phyloP scores from a whole-genome alignment of 768 basidiomycete species.

The Mycena polygramma region DNA sequence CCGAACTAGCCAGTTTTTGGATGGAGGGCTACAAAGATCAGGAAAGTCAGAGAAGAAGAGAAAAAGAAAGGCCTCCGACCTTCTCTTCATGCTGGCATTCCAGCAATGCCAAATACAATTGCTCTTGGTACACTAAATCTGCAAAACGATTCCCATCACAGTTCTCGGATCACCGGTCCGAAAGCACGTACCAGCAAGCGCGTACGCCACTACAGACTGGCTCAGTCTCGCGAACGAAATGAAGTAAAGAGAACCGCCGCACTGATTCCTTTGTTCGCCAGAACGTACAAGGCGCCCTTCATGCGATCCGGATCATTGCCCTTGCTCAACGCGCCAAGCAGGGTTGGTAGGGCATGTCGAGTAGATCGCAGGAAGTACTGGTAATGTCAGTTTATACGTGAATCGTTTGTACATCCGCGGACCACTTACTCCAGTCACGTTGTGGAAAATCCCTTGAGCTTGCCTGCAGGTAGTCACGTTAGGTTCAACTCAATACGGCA shows the following conservation, averaged over 20 bases:
- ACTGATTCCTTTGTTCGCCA: conserved; percentile 82
- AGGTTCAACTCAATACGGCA: neutral
- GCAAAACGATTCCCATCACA: conserved; percentile 15
- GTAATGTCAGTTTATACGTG: conserved; percentile 8
- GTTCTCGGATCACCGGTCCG: conserved; percentile 23
- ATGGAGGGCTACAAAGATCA: conserved; percentile 70
- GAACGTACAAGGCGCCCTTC: conserved; percentile 92
- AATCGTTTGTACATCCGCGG: conserved; percentile 1
- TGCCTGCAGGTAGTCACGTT: conserved; percentile 59
- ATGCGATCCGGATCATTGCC: conserved; percentile 92
- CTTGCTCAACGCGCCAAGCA: conserved; percentile 73
- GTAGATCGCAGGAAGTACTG: conserved; percentile 83
- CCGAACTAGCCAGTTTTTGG: conserved; percentile 73
- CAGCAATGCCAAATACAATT: conserved; percentile 73
- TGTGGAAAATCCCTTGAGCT: conserved; percentile 75
- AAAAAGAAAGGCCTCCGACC: conserved; percentile 51
- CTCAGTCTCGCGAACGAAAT: conserved; percentile 29
- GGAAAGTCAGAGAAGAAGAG: conserved; percentile 4
- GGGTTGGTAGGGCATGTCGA: conserved; percentile 68
- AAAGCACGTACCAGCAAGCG: conserved; percentile 68
- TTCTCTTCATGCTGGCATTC: conserved; percentile 91
- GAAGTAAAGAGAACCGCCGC: conserved; percentile 36
- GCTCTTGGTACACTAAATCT: conserved; percentile 71
- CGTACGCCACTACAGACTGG: conserved; percentile 67
- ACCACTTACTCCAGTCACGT: conserved; percentile 70